phyloP scores from a whole-genome alignment of 2,329 filamentous ascomycete species.

The Pseudopithomyces chartarum region DNA sequence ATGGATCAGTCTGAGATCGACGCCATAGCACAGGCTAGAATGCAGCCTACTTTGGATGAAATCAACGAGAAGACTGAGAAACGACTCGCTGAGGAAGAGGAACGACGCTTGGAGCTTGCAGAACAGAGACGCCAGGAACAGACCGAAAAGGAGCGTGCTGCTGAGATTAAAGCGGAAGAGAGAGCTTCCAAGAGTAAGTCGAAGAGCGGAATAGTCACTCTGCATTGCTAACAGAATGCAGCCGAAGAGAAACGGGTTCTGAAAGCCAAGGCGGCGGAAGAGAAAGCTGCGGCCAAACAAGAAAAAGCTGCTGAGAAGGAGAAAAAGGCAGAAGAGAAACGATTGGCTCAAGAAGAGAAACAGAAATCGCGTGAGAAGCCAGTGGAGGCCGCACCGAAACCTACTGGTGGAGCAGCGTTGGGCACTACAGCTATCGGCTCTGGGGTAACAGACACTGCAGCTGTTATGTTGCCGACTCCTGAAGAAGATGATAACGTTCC shows the following conservation, averaged over 20 bases:
- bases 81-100: constrained; percentile 69
- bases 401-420: constrained; percentile 11
- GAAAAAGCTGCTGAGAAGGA: constrained; percentile 52
- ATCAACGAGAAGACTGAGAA: constrained; percentile 79
- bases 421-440: constrained; percentile 49
- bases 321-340: constrained; percentile 60
- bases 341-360: constrained; percentile 56
- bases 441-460: constrained; percentile 25
- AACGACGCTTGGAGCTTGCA: constrained; percentile 67
- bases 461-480: constrained; percentile 8
- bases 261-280: constrained; percentile 57
- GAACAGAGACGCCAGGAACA: constrained; percentile 65
- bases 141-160: constrained; percentile 57
- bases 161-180: constrained; percentile 52
- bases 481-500: constrained; percentile 23
- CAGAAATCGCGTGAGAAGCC: constrained; percentile 52
- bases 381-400: constrained; percentile 14
- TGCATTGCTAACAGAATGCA: constrained; percentile 42
- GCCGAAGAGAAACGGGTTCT: constrained; percentile 59
- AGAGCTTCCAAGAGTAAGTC: constrained; percentile 62
- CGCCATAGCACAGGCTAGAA: constrained; percentile 73
- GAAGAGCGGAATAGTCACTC: background rate
- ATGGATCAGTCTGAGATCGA: constrained; percentile 80
- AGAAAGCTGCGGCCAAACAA: constrained; percentile 47
- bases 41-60: constrained; percentile 84